phyloP scores from a whole-genome alignment of 1,139 yeast species.

The Kodamaea sp. region DNA sequence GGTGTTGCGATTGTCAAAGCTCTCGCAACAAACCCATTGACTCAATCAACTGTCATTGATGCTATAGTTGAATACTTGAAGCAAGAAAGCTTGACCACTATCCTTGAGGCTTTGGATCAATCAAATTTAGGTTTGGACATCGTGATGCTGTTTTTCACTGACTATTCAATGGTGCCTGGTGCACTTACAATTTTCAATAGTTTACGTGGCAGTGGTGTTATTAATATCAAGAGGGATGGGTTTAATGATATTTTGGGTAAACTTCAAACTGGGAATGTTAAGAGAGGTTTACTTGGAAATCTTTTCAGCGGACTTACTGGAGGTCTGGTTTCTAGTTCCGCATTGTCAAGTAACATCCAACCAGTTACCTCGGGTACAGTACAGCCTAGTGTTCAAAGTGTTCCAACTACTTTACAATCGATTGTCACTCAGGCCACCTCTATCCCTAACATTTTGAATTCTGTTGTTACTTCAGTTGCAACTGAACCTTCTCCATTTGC shows the following conservation, averaged over 20 bases:
- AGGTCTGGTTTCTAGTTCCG: no score
- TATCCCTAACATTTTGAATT: no score
- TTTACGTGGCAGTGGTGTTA: slow-evolving; percentile 15
- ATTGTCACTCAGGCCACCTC: slow-evolving; percentile 3
- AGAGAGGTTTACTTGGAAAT: slow-evolving; percentile 7
- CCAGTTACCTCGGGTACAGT: not conserved
- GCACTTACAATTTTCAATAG: slow-evolving; percentile 17
- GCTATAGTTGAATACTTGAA: slow-evolving; percentile 23
- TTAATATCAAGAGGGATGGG: slow-evolving; percentile 8
- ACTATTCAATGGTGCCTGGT: slow-evolving; percentile 21
- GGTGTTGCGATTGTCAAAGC: slow-evolving; percentile 24
- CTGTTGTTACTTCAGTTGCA: slow-evolving; percentile 3
- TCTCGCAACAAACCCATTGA: slow-evolving; percentile 20
- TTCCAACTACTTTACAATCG: not conserved
- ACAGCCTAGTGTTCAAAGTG: slow-evolving; percentile 1
- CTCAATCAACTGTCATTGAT: slow-evolving; percentile 22
- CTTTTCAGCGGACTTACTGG: not conserved
- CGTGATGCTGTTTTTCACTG: slow-evolving; percentile 23
- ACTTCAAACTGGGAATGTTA: not conserved
- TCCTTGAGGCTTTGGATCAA: slow-evolving; percentile 23
- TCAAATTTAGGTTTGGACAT: slow-evolving; percentile 29
- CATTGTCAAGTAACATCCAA: not conserved
- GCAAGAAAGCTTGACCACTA: slow-evolving; percentile 19
- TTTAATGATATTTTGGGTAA: slow-evolving; percentile 4
- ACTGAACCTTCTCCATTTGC: not conserved